These are phyloP conservation scores for Massariosphaeria phaeospora DNA, from an alignment of 495 filamentous ascomycete species.

Conservation along the genomic window DNA sequence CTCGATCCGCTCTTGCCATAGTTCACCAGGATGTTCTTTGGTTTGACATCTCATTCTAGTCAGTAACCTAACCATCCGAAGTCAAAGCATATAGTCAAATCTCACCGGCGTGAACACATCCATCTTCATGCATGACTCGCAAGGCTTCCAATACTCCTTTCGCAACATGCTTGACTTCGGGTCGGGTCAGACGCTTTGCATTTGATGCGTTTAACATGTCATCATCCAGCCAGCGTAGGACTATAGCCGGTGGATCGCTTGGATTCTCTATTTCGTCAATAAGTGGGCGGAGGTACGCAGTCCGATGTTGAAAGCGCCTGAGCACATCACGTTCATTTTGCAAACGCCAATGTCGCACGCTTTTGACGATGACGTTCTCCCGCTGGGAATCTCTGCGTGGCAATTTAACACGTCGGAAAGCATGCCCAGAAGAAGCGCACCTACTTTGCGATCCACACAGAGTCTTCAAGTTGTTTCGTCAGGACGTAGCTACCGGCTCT, in stretches of 20 bases:
- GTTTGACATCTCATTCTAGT: slow-evolving; percentile 45
- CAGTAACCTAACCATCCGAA: too few relatives aligned
- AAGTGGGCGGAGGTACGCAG: slow-evolving; percentile 37
- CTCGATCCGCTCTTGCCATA: slow-evolving; percentile 34
- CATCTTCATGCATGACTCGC: slow-evolving; percentile 41
- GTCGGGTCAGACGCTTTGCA: slow-evolving; percentile 37
- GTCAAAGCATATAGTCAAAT: too few relatives aligned
- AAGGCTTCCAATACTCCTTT: slow-evolving; percentile 42
- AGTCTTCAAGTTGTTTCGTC: slow-evolving; percentile 14
- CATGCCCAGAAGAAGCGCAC: slow-evolving; percentile 12
- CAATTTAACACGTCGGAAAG: too few relatives aligned
- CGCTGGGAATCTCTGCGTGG: slow-evolving; percentile 29
- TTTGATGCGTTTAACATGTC: slow-evolving; percentile 38
- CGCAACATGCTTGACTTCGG: slow-evolving; percentile 45
- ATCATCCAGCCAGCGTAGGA: slow-evolving; percentile 45
- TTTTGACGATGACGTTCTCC: slow-evolving; percentile 42
- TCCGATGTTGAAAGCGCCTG: slow-evolving; percentile 40
- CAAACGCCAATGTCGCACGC: slow-evolving; percentile 39
- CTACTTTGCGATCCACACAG: slow-evolving; percentile 42
- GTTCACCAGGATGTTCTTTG: slow-evolving; percentile 45
- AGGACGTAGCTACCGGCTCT: not conserved
- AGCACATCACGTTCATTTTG: slow-evolving; percentile 46
- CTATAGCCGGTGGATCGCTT: slow-evolving; percentile 42
- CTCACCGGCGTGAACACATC: slow-evolving; percentile 45
- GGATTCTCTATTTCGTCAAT: slow-evolving; percentile 43